phyloP scores from a whole-genome alignment of 768 basidiomycete genomes.

The Hypsizygus marmoreus region DNA sequence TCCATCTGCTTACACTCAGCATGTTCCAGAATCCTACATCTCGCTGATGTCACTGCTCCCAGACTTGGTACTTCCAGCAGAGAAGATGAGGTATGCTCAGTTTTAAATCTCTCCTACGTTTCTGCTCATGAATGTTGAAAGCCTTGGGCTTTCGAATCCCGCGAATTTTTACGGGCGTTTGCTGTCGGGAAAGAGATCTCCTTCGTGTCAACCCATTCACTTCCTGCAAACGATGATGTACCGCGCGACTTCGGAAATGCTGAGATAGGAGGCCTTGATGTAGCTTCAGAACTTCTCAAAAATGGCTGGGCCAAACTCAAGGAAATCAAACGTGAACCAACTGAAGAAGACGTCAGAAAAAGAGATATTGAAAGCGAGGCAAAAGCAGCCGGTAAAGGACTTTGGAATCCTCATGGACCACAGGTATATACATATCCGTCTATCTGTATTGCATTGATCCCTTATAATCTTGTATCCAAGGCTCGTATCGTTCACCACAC shows the following conservation, averaged over 20 bases:
- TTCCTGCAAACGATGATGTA: conserved; percentile 74
- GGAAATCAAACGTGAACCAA: conserved; percentile 81
- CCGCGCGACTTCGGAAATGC: conserved; percentile 80
- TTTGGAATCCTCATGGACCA: conserved; percentile 85
- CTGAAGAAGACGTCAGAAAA: conserved; percentile 74
- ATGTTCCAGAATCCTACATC: conserved; percentile 73
- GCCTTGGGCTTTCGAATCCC: conserved; percentile 91
- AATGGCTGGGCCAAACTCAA: conserved; percentile 95
- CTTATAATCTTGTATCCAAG: conserved; percentile 36
- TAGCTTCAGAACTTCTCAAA: conserved; percentile 75
- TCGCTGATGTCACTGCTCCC: conserved; percentile 86
- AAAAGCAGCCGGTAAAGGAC: conserved; percentile 69
- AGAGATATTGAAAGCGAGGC: conserved; percentile 79
- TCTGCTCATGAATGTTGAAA: conserved; percentile 30
- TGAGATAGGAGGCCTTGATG: conserved; percentile 71
- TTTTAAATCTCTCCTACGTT: conserved; percentile 2
- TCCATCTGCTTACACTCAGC: not conserved
- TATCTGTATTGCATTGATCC: not conserved
- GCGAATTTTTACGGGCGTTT: conserved; percentile 86
- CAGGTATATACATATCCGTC: conserved; percentile 43
- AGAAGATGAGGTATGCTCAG: conserved; percentile 77
- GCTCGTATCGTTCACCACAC: conserved; percentile 74
- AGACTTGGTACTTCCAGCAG: conserved; percentile 79
- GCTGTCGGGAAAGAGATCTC: conserved; percentile 90
- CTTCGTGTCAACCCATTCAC: conserved; percentile 79